Evolutionary conservation across 441 rosid species (phyloP), one percentile per base, ranked within the genome.

Genomic region (Brassica hybrid): DNA sequence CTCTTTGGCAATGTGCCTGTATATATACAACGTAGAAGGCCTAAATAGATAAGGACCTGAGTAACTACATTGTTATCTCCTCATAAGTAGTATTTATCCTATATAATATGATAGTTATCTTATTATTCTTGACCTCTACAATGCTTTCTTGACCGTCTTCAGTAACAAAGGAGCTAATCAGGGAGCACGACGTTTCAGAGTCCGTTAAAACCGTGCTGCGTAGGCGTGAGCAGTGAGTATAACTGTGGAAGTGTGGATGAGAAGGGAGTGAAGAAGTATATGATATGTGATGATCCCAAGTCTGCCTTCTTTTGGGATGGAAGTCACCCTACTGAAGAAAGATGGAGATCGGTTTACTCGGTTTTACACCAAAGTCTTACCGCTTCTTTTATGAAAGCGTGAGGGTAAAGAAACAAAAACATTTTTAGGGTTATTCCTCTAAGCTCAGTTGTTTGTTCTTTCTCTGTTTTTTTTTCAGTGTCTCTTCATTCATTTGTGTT

Each of bases 241-340:
- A 21, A 4, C 52, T 77, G 81, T 69, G 84, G 79, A 45, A 77
- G 79, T 65, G 84, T 81, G 4, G 79, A 76, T 72, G 76, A 14
- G 0, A 77, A 77, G 34, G 84, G 84, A 58, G 76, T 73, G 67
- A 81, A 77, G 76, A 81, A 69, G 73, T 81, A 69, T 60, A 13
- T 27, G n/a, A 19, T 77, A 27, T 81, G 84, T 65, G 84, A 77
- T 58, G 14, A 81, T 23, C 84, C 81, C 43, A 73, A 77, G 19
- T 21, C 84, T 69, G 76, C 84, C 17, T 81, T 81, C 78, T 81
- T 81, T 65, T 81, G 84, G 84, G 84, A 81, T 74, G 57, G 32
- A 13, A 11, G 16, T 58, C 84, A 81, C 34, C 84, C 81, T 13
- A 73, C 81, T 0, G 77, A 81, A 73, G 72, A 72, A 76, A 75